Base-by-base conservation (phyloP, 2,329 filamentous ascomycete genomes). In the Colletotrichum sp. region DNA sequence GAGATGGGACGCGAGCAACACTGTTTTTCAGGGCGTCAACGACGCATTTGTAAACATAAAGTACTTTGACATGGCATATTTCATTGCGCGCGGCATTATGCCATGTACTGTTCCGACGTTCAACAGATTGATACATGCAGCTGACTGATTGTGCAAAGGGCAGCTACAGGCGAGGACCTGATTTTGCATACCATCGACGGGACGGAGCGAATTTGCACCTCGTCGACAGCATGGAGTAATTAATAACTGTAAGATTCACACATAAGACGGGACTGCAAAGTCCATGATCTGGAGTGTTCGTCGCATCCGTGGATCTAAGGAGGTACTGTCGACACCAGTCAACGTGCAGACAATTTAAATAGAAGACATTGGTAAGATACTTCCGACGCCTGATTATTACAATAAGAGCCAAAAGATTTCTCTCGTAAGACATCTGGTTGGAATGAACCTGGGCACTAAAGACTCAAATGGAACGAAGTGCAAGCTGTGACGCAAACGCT, bases 381-480 rank as follows among this genome's bases (percentile, higher is more conserved):
- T n/a, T n/a, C 39, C 39, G 18, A 49, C 4, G 18, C 39, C 18
- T 49, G 0, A n/a, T 49, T 49, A 49, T 10, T 44, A 12, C 9
- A 49, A n/a, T 1, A 3, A n/a, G 18, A n/a, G 18, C 18, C 2
- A n/a, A 6, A n/a, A 3, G 0, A 1, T 6, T 3, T 3, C 18
- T 49, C 1, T 3, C 18, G 18, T n/a, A 12, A 49, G 39, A n/a
- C 2, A 3, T n/a, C 5, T 49, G 1, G 3, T n/a, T 12, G 18
- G 18, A n/a, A n/a, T 44, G 39, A 44, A 44, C 3, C 16, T 44
- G 39, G 6, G 18, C 18, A 10, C 18, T 6, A n/a, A 44, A n/a
- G 9, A 44, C 18, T n/a, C 18, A 44, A 5, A n/a, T 12, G 18
- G 18, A n/a, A 44, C 39, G 18, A n/a, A 44, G 16, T 44, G 3